A percentile compares a stretch with the other conserved stretches of the same genome.
Conservation (phyloP, 108 stramenopile species). For the Nitzschia palea region DNA sequence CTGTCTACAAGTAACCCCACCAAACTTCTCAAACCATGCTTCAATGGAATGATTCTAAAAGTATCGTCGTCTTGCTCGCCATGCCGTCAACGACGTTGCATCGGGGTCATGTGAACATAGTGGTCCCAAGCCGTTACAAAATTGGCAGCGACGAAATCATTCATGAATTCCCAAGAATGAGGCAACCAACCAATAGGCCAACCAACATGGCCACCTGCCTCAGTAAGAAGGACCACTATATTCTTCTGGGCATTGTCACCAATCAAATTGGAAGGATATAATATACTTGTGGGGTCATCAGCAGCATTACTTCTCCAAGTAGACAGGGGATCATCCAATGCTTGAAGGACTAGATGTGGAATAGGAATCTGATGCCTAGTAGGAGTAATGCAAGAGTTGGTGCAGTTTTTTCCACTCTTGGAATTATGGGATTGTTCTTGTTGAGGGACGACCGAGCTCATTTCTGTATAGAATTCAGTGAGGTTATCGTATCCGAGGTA, state of each 20-base stretch:
- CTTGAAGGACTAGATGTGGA: conserved; percentile 66
- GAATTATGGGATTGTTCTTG: conserved; percentile 12
- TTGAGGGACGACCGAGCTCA: conserved; percentile 52
- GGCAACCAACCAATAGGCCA: conserved; percentile 64
- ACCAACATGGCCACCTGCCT: conserved; percentile 76
- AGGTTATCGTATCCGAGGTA: conserved; percentile 71
- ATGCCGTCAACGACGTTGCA: too few species aligned
- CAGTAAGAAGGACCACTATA: conserved; percentile 63
- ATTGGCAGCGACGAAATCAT: conserved; percentile 1
- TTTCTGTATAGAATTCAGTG: conserved; percentile 71
- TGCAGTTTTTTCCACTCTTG: neutral
- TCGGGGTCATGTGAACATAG: too few species aligned
- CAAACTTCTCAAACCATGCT: too few species aligned
- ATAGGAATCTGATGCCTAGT: conserved; percentile 12
- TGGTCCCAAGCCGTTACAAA: neutral
- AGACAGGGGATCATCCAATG: conserved; percentile 66
- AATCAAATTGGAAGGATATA: conserved; percentile 19
- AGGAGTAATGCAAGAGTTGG: neutral
- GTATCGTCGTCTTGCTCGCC: too few species aligned
- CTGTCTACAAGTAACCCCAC: too few species aligned
- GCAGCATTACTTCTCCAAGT: conserved; percentile 35
- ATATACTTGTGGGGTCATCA: conserved; percentile 41
- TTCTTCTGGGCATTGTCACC: conserved; percentile 39
- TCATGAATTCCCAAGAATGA: conserved; percentile 13
- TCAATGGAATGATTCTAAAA: too few species aligned